A percentile compares a stretch with the other conserved stretches of the same genome.
Conservation (phyloP, 148 eudicot genomes). For the Heliosperma pusillum region DNA sequence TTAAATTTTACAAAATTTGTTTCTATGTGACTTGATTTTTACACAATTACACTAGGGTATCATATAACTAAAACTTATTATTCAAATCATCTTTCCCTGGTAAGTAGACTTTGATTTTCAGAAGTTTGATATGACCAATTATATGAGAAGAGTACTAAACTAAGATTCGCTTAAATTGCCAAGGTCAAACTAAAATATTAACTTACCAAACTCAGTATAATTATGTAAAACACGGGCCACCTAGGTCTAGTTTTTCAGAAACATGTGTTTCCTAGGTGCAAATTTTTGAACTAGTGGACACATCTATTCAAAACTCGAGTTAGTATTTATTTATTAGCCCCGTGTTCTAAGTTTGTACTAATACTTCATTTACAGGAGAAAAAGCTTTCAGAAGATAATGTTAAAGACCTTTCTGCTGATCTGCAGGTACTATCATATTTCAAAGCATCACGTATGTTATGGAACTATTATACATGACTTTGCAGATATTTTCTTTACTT, state of each 20-base stretch:
- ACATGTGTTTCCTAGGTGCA: neutral
- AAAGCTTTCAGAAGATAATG: constrained; percentile 90
- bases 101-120: neutral
- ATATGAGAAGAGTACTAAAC: neutral
- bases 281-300: no score
- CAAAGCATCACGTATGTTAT: neutral
- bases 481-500: neutral
- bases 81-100: neutral
- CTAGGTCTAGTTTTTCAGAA: neutral
- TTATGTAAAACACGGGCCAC: neutral
- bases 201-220: neutral
- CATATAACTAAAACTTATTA: neutral
- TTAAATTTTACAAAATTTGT: neutral
- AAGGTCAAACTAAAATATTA: neutral
- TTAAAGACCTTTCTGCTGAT: constrained; percentile 80
- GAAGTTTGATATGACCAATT: neutral
- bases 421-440: constrained; percentile 55
- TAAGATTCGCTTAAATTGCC: neutral
- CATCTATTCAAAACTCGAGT: neutral
- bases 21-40: neutral
- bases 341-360: neutral
- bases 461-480: neutral
- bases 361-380: constrained; percentile 55
- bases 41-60: neutral
- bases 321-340: neutral